A percentile compares a stretch with the other conserved stretches of the same genome.
Conservation (phyloP, 2,329 filamentous ascomycete genomes). For the Epichloe scottii region DNA sequence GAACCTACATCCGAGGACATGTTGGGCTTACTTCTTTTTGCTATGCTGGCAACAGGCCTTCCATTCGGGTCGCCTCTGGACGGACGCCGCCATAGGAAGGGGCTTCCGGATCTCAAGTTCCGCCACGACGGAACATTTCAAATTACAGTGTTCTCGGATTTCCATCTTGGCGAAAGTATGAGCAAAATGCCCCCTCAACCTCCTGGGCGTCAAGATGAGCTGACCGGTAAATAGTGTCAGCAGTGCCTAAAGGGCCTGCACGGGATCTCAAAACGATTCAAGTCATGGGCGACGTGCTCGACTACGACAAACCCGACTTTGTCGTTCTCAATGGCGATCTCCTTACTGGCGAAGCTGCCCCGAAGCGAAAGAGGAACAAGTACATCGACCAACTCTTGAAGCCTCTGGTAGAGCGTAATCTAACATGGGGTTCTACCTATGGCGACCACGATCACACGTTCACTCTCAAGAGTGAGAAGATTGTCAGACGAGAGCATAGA, state of each 20-base stretch:
- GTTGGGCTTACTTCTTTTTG: neutral
- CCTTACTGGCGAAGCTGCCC: slow-evolving; percentile 53
- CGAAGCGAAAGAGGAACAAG: slow-evolving; percentile 35
- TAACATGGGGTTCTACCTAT: slow-evolving; percentile 55
- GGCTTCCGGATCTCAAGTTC: neutral
- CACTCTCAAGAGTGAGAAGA: slow-evolving; percentile 37
- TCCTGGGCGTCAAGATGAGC: neutral
- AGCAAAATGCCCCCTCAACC: neutral
- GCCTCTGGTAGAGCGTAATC: slow-evolving; percentile 40
- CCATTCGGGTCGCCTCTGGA: neutral
- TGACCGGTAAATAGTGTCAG: neutral
- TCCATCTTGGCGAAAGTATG: slow-evolving; percentile 3
- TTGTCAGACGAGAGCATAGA: slow-evolving; percentile 26
- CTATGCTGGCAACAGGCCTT: neutral
- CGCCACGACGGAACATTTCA: neutral
- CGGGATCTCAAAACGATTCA: slow-evolving; percentile 43
- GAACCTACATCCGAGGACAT: neutral
- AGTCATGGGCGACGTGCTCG: slow-evolving; percentile 46
- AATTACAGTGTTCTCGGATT: slow-evolving; percentile 4
- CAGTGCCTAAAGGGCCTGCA: slow-evolving; percentile 17
- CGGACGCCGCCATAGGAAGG: neutral
- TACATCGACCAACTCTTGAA: slow-evolving; percentile 47
- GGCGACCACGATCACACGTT: slow-evolving; percentile 56
- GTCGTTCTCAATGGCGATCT: slow-evolving; percentile 62
- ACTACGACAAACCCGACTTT: slow-evolving; percentile 42